Evolutionary conservation across 1,284 basidiomycete genomes (phyloP).

Genomic region (Termitomyces sp.): DNA sequence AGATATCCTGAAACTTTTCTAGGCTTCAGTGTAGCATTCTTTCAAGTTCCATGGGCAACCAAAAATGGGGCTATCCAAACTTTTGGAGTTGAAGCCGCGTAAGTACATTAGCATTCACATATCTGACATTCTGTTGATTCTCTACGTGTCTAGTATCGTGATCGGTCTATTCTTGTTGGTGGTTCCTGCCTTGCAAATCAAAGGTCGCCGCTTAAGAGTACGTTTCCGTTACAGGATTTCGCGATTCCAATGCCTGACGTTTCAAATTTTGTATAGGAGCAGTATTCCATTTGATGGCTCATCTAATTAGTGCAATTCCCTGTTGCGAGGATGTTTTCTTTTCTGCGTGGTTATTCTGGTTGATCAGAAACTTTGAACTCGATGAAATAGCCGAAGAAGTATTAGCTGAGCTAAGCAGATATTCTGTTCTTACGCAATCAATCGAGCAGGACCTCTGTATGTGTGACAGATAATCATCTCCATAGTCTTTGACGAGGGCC

Average conservation of each 20-base stretch:
- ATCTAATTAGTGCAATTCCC: too few species aligned
- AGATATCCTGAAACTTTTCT: background rate
- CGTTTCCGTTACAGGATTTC: constrained; percentile 11
- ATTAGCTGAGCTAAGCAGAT: background rate
- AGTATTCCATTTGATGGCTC: constrained; percentile 5
- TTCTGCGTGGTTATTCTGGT: background rate
- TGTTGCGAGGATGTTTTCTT: background rate
- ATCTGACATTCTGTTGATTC: background rate
- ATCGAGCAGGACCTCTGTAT: background rate
- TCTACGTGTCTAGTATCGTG: constrained; percentile 34
- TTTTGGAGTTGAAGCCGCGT: constrained; percentile 57
- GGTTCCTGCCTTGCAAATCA: constrained; percentile 47
- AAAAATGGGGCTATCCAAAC: constrained; percentile 51
- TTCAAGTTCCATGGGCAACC: constrained; percentile 56
- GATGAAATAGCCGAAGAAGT: background rate
- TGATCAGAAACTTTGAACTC: background rate
- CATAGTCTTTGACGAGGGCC: too few species aligned
- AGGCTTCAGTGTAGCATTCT: constrained; percentile 60
- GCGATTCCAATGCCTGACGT: background rate
- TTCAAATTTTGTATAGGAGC: constrained; percentile 5
- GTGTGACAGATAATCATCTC: background rate
- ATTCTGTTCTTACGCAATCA: background rate
- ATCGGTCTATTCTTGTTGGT: constrained; percentile 45
- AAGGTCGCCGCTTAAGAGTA: constrained; percentile 41
- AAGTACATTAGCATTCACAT: constrained; percentile 13